Evolutionary conservation across 2,329 filamentous ascomycete genomes (phyloP), one percentile per base, ranked within the genome.

Genomic region (Raffaelea ambrosiae): DNA sequence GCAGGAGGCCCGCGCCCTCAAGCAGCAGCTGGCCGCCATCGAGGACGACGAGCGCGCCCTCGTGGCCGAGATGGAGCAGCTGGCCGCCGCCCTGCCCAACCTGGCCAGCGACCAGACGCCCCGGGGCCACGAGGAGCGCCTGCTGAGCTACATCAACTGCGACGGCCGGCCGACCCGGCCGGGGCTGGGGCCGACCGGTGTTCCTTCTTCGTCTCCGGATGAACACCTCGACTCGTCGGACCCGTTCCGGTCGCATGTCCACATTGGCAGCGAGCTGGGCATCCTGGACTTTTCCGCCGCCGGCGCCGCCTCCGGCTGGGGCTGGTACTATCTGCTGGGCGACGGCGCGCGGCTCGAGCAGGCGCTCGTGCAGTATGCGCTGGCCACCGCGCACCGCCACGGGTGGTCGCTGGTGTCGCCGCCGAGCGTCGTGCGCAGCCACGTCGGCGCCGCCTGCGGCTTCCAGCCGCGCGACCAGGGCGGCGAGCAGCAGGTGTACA

Each of bases 301-400:
- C 5, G 84, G 84, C 2, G 81, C 78, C n/a, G 83, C 88, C 2
- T 87, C 84, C 3, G 93, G 93, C 35, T 98, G 91, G 91, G 93
- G 93, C 1, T 98, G 89, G 88, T 98, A 98, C 69, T 97, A 89
- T 66, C 79, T 98, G 11, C 73, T 88, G n/a, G 88, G 91, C 61
- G 90, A 95, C 60, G 93, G 83, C 9, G 90, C 90, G 0, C 79
- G 93, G 63, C 77, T 98, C n/a, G 93, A 98, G 67, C 91, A 97
- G 62, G 93, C 93, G 0, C 76, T 98, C 3, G 71, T 97, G 13
- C 84, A 91, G 63, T 96, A 94, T 63, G 84, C 93, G 0, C 74
- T 97, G 3, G 73, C 76, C 10, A 78, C 86, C 2, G 86, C 87
- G 9, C 79, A 82, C 48, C 76, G 74, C 43, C 74, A 79, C 54